phyloP scores from a whole-genome alignment of 108 stramenopile genomes.

The Discostella pseudostelligera region DNA sequence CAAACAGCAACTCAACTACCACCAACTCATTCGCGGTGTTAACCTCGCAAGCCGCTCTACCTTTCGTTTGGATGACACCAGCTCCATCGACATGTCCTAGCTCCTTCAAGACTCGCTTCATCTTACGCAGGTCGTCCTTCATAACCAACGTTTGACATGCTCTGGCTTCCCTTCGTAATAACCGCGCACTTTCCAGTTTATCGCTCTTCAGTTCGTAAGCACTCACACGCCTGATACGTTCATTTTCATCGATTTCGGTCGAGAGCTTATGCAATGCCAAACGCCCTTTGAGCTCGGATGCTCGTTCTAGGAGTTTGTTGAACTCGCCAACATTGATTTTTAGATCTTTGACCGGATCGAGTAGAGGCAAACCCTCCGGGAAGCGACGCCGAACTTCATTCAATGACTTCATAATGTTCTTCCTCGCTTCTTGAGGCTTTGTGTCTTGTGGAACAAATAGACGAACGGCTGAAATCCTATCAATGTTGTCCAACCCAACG shows the following conservation, averaged over 20 bases:
- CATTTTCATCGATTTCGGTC: slow-evolving; percentile 52
- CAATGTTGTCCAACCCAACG: slow-evolving; percentile 71
- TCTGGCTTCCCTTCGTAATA: slow-evolving; percentile 72
- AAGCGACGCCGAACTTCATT: slow-evolving; percentile 82
- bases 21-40: slow-evolving; percentile 98
- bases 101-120: slow-evolving; percentile 93
- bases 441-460: slow-evolving; percentile 78
- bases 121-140: slow-evolving; percentile 93
- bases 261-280: slow-evolving; percentile 55
- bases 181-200: slow-evolving; percentile 66
- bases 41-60: slow-evolving; percentile 97
- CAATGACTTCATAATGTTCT: slow-evolving; percentile 61
- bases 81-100: slow-evolving; percentile 93
- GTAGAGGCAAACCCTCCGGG: slow-evolving; percentile 80
- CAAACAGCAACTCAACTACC: slow-evolving; percentile 94
- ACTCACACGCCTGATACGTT: slow-evolving; percentile 51
- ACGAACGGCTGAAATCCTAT: slow-evolving; percentile 81
- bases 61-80: slow-evolving; percentile 96
- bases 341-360: slow-evolving; percentile 93
- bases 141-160: slow-evolving; percentile 87
- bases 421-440: slow-evolving; percentile 56
- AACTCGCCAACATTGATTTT: slow-evolving; percentile 74
- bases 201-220: slow-evolving; percentile 69
- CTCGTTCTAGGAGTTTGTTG: slow-evolving; percentile 80
- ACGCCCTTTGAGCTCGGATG: slow-evolving; percentile 61